Evolutionary conservation across 2,329 filamentous ascomycete species (phyloP), one percentile per base, ranked within the genome.

Genomic region (Epichloe coenophiala): DNA sequence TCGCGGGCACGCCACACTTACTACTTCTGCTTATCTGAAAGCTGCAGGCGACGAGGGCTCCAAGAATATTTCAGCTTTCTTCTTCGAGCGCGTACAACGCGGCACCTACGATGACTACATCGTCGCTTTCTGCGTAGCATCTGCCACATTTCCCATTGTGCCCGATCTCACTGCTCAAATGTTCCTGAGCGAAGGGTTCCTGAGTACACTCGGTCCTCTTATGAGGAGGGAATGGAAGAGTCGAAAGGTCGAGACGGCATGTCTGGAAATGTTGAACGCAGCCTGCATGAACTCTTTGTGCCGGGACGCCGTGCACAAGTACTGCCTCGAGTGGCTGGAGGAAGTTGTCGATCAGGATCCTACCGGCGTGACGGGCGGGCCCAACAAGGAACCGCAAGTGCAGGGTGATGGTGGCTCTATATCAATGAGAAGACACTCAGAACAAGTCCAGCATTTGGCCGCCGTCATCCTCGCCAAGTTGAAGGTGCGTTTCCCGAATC

Each of bases 121-220:
- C 50, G 75, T 93, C 47, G 90, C 90, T 5, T 97, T 96, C 65
- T 97, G 90, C 49, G 89, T 90, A n/a, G 88, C 89, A 5, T 81
- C 89, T 2, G 81, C 83, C 21, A 80, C 94, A 8, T 98, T 98
- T 63, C 90, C 93, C 1, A 78, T 98, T 48, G 81, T 87, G 2
- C 85, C 88, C 3, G 78, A 83, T 50, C 77, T 87, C 42, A 87
- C 84, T 2, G 76, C 87, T 3, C 75, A 81, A 53, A 73, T 97
- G 38, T 96, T 98, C 64, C 77, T 97, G 51, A 89, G 83, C 37
- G 88, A 95, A 57, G 88, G 88, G 3, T 97, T 98, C 60, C 72
- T 96, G 44, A 74, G 81, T 52, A 84, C 80, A 50, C 76, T 97
- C 6, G 83, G 85, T 15, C 80, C 84, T 13, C 72, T 94, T 49